Base-by-base conservation (phyloP, 2,329 filamentous ascomycete genomes). In the Lasiodiplodia sp. region DNA sequence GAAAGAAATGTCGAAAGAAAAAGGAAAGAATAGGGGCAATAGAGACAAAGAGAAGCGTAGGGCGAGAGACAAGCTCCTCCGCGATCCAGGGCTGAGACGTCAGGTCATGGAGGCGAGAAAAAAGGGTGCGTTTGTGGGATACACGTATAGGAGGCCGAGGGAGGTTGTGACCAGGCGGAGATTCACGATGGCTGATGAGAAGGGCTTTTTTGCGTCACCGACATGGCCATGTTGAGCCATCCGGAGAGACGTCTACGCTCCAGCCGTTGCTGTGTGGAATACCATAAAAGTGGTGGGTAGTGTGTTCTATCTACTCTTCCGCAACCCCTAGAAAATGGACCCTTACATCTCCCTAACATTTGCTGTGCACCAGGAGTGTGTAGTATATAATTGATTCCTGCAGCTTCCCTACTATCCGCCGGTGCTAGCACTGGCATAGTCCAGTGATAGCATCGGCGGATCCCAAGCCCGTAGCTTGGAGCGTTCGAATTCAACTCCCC, bases 101-200 rank as follows among this genome's bases (percentile, higher is more conserved):
- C 83, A 85, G 18, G 93, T 91, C n/a, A 82, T 98, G 78, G 89
- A 92, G 72, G 86, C 96, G 71, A 87, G 96, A 69, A 97, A 95
- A 80, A 87, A 86, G 77, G 91, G 88, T 31, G 94, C 93, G 0
- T 98, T 98, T 79, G 80, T 96, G 70, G 95, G 95, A 0, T 99
- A 99, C 77, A 93, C 92, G 2, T 98, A 96, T 84, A 87, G 89
- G 14, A 83, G 89, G 57, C 84, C 84, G 25, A 65, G 31, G 11
- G 67, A 68, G 51, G 25, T 64, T 11, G 21, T 49, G 25, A 34
- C 38, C 12, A 58, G 60, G 12, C 8, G 12, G 47, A 7, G 28
- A 31, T 63, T 18, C 18, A 28, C 11, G 40, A 18, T 14, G 7
- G 40, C 40, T 11, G 18, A 49, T 4, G 58, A 63, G 7, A 23